Evolutionary conservation across 2,329 filamentous ascomycete genomes (phyloP).

Genomic region (Verticillium isaacii): DNA sequence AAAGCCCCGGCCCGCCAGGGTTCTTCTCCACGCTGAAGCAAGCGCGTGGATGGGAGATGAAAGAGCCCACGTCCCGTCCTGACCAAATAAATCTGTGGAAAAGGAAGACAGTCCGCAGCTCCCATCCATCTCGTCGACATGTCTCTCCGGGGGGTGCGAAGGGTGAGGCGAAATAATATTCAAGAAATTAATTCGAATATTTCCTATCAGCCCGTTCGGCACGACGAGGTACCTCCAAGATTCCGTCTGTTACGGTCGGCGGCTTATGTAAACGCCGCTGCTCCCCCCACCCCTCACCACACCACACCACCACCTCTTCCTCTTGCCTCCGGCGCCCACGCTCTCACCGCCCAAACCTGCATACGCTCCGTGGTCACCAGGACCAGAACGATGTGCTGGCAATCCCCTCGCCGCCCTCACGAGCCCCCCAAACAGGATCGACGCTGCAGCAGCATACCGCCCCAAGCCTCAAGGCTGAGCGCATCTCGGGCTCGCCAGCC

Average conservation of each 20-base stretch:
- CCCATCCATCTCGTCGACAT: too few species aligned
- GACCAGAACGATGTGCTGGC: background rate
- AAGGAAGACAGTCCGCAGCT: too few species aligned
- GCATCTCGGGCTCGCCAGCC: background rate
- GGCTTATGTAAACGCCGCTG: background rate
- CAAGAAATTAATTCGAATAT: background rate
- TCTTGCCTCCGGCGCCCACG: background rate
- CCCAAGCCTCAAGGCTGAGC: background rate
- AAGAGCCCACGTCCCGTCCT: too few species aligned
- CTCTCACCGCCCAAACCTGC: conserved; percentile 23
- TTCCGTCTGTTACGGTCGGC: background rate
- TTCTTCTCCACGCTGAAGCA: too few species aligned
- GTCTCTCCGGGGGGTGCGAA: background rate
- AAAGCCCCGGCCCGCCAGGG: too few species aligned
- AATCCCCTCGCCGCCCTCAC: background rate
- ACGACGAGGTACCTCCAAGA: background rate
- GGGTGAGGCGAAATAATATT: background rate
- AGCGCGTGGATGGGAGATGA: too few species aligned
- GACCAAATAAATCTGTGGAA: too few species aligned
- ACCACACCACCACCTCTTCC: background rate
- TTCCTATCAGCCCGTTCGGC: background rate
- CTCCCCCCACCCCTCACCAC: background rate
- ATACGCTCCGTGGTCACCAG: conserved; percentile 18
- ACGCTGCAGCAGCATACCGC: background rate
- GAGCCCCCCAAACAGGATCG: background rate